Evolutionary conservation across 2,329 filamentous ascomycete genomes (phyloP).

Genomic region (Elsinoe batatas): DNA sequence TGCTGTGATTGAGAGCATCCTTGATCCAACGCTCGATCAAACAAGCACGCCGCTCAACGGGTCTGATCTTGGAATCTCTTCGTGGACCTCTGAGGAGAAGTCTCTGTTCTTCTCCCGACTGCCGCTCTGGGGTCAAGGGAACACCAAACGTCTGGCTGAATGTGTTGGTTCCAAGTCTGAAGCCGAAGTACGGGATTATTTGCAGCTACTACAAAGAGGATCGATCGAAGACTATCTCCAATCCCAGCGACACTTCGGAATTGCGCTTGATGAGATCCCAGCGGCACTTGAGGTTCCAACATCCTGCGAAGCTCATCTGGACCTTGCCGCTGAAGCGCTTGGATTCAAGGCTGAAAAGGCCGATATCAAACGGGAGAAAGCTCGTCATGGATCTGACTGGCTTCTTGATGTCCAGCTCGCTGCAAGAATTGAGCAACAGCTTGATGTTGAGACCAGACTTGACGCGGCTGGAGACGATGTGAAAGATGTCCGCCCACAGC

Average conservation of each 20-base stretch:
- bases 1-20: slow-evolving; percentile 44
- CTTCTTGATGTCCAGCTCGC: slow-evolving; percentile 43
- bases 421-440: slow-evolving; percentile 22
- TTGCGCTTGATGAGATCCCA: slow-evolving; percentile 47
- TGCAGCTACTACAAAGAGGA: slow-evolving; percentile 50
- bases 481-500: background rate
- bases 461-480: background rate
- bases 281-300: slow-evolving; percentile 63
- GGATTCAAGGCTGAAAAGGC: slow-evolving; percentile 53
- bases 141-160: slow-evolving; percentile 52
- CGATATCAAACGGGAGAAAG: slow-evolving; percentile 51
- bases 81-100: slow-evolving; percentile 67
- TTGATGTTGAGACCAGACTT: background rate
- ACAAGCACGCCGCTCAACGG: background rate
- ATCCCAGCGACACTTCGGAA: slow-evolving; percentile 17
- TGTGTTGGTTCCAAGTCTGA: slow-evolving; percentile 62
- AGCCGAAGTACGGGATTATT: slow-evolving; percentile 62
- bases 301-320: slow-evolving; percentile 55
- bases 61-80: slow-evolving; percentile 57
- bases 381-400: slow-evolving; percentile 56
- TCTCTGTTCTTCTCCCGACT: slow-evolving; percentile 57
- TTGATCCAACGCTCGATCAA: background rate
- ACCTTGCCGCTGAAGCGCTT: slow-evolving; percentile 58
- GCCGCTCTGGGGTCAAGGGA: slow-evolving; percentile 51
- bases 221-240: slow-evolving; percentile 33